A percentile compares a stretch with the other conserved stretches of the same genome.
phyloP scores from a whole-genome alignment of 345 rosid genomes.

The Psidium guajava region DNA sequence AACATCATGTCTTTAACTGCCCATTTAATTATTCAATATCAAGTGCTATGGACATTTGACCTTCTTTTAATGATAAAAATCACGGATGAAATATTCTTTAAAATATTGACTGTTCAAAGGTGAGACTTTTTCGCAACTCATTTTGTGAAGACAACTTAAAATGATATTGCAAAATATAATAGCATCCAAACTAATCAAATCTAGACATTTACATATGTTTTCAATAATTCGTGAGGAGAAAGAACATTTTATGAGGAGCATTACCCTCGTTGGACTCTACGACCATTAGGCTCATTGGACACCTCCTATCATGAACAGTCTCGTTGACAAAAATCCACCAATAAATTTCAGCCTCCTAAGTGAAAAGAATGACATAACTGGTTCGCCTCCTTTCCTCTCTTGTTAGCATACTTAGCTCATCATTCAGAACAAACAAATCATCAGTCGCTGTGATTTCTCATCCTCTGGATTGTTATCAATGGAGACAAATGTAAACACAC shows the following conservation, averaged over 20 bases:
- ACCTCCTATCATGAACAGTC: no score
- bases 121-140: no score
- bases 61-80: no score
- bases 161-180: no score
- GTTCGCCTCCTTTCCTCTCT: background rate
- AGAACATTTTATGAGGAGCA: background rate
- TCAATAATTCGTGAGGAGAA: background rate
- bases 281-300: background rate
- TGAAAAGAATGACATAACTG: no score
- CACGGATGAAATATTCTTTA: no score
- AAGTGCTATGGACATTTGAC: no score
- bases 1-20: no score
- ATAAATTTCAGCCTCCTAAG: no score
- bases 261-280: background rate
- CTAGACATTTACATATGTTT: background rate
- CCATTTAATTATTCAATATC: no score
- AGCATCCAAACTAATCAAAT: background rate
- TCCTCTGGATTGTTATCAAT: background rate
- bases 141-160: no score
- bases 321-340: background rate
- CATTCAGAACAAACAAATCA: background rate
- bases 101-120: no score
- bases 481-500: background rate
- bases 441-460: background rate
- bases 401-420: background rate